Percentiles rank a stretch among this genome's conserved stretches.
These are phyloP conservation scores for Solanum neorickii DNA, from an alignment of 257 asterid species.

Conservation along the genomic window DNA sequence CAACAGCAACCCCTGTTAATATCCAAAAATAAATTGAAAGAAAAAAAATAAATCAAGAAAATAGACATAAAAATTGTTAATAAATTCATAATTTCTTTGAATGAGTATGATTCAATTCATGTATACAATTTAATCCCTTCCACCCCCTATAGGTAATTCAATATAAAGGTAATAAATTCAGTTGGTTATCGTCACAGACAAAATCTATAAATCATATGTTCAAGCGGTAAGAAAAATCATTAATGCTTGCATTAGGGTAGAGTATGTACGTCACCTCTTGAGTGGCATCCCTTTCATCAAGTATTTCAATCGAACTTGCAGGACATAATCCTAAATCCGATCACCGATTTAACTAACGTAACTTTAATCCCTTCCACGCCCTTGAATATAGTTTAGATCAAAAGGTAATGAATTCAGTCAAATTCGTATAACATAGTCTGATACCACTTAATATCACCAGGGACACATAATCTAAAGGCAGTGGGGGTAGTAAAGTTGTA, in stretches of 20 bases:
- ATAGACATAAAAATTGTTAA: background rate
- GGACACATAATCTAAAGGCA: fast-evolving
- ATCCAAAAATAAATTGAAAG: background rate
- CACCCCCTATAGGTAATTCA: background rate
- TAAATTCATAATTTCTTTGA: background rate
- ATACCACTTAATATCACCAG: background rate
- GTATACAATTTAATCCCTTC: background rate
- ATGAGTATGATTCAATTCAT: background rate
- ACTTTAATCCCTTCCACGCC: background rate
- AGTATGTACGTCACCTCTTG: background rate
- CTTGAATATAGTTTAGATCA: background rate
- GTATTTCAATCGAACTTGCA: background rate
- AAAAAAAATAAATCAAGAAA: background rate
- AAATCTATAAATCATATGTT: background rate
- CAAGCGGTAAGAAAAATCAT: background rate
- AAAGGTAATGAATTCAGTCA: background rate
- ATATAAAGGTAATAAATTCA: background rate
- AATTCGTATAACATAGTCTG: background rate
- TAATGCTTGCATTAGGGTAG: background rate
- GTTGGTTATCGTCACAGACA: background rate
- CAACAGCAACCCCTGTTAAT: slow-evolving; percentile 42
- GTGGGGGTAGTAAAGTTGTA: too few species aligned
- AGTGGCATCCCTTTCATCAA: background rate
- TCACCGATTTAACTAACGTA: background rate
- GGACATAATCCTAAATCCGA: background rate